Base-by-base conservation (phyloP, 306 rosid genomes). In the Sophora flavescens region DNA sequence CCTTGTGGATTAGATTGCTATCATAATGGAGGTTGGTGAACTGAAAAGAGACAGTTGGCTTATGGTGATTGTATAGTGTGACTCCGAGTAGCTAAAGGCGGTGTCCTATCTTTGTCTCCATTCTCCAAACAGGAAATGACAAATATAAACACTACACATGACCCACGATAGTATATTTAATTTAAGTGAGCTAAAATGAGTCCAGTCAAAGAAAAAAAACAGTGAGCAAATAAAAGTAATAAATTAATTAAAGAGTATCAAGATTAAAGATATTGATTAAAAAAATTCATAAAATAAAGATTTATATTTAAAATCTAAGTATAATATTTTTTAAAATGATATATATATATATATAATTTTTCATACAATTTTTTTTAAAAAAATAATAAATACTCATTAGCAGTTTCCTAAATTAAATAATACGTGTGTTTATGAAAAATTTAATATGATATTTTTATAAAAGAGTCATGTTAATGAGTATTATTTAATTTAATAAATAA, bases 21-120 rank as follows among this genome's bases (percentile, higher is more conserved):
- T 7, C 16, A 28, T 73, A 28, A 61, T 47, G 3, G 2, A 6
- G 32, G 36, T 50, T 1, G 65, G 4, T 28, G 30, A 57, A 41
- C 48, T 28, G 11, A 77, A n/a, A 53, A 4, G 47, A 10, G 74
- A 66, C 68, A 77, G 9, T 41, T 77, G 48, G 58, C 67, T 2
- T 62, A 18, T 13, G 13, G 22, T 75, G 10, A 75, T 76, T 56
- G 41, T 17, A 32, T 16, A 15, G 30, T 45, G 17, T 18, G 70
- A 51, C 69, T 75, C 63, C 63, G 50, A 63, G 15, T 6, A 63
- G 48, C 15, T 33, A 17, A 15, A 48, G 28, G 53, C 39, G 6
- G 10, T 15, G 8, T 38, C 72, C 44, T 58, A 58, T 0, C 68
- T 44, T 39, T 16, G 3, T 61, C 12, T 3, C 56, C 17, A 69